Base-by-base conservation (phyloP, 306 rosid genomes). In the Vigna nakashimae region DNA sequence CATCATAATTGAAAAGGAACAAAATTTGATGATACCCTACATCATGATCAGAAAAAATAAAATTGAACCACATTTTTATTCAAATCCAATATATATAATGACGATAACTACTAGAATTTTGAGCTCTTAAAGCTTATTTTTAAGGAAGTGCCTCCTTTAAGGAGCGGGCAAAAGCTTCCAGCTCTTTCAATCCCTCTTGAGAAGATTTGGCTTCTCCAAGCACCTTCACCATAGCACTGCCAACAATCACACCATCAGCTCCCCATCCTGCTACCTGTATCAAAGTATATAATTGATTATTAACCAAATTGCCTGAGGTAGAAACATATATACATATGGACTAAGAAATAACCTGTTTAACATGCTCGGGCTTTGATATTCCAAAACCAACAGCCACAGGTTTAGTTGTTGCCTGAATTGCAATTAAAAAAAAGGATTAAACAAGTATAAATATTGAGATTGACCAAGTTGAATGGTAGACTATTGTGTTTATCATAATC, bases 341-440 rank as follows among this genome's bases (percentile, higher is more conserved):
- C 76, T 51, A 18, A 17, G 46, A 69, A 73, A 69, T 81, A 74
- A 92, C 99, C 96, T 88, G 92, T 73, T 90, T 88, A 36, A 84
- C 97, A 32, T 92, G 98, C 91, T 95, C 94, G 2, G 96, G 96
- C 57, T 81, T 91, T 0, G 99, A 92, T 80, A 95, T 91, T 78
- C 99, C 99, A 62, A 95, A 95, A 50, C 99, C 99, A 69, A 95
- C 99, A 16, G 99, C 98, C 13, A 95, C 94, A 1, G 99, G 94
- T 84, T 91, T 92, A n/a, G 74, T 58, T 45, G 99, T 91, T 78
- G 80, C 86, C 99, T 95, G 85, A 18, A 46, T 70, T 12, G 30
- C 48, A 16, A 77, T 22, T 42, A 40, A 7, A 48, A 38, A 13
- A 40, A n/a, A 51, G 4, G n/a, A 65, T 32, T 10, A 45, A 45